These are phyloP conservation scores for Pestalotiopsis sp. DNA, from an alignment of 2,329 filamentous ascomycete species.

Conservation along the genomic window DNA sequence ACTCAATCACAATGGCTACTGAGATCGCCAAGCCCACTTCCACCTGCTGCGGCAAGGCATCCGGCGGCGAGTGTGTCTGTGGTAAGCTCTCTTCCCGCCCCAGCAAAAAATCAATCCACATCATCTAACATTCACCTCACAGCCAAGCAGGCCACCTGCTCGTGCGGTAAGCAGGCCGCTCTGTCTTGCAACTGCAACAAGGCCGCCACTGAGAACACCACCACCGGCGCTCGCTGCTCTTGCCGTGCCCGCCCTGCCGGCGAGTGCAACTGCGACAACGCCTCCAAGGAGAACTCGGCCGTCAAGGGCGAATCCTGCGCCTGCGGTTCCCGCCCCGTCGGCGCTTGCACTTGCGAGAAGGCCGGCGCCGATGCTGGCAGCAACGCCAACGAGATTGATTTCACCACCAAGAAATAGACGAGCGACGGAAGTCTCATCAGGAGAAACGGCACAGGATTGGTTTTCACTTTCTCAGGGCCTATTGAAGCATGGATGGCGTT, in stretches of 20 bases:
- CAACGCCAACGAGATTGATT: slow-evolving; percentile 80
- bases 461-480: background rate
- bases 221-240: slow-evolving; percentile 76
- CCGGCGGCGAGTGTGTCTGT: slow-evolving; percentile 54
- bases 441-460: background rate
- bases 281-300: slow-evolving; percentile 69
- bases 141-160: slow-evolving; percentile 74
- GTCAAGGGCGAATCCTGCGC: slow-evolving; percentile 65
- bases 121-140: slow-evolving; percentile 17
- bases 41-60: slow-evolving; percentile 60
- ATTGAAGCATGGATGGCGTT: background rate
- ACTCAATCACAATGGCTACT: slow-evolving; percentile 32
- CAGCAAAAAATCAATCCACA: background rate
- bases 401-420: slow-evolving; percentile 68
- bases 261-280: slow-evolving; percentile 79
- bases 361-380: slow-evolving; percentile 57
- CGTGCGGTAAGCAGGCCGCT: slow-evolving; percentile 85
- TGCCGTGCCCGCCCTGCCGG: slow-evolving; percentile 81
- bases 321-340: slow-evolving; percentile 75
- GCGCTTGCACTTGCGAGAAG: slow-evolving; percentile 83
- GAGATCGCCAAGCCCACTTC: slow-evolving; percentile 36
- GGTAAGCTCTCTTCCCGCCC: slow-evolving; percentile 45
- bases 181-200: slow-evolving; percentile 86
- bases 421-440: background rate
- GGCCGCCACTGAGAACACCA: slow-evolving; percentile 72